Evolutionary conservation across 176 grass and related monocot genomes (phyloP).

Genomic region (Cenchrus purpureus): DNA sequence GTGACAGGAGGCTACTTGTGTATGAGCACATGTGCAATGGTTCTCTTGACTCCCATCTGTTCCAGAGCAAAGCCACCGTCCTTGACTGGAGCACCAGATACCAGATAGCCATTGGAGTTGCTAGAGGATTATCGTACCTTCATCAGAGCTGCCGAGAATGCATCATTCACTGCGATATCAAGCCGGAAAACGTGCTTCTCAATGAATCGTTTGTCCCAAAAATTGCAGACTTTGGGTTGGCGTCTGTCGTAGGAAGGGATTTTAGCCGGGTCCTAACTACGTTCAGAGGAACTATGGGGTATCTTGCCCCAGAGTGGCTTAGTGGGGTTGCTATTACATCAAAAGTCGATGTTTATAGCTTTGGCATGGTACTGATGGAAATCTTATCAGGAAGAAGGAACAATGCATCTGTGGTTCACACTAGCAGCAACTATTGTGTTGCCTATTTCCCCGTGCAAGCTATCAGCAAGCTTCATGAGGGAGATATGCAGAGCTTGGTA

Average conservation of each 20-base stretch:
- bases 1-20: constrained; percentile 13
- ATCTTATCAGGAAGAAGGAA: background rate
- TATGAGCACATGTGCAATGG: constrained; percentile 6
- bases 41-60: constrained; percentile 3
- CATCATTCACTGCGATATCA: constrained; percentile 13
- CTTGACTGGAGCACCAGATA: background rate
- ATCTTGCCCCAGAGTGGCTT: constrained; percentile 14
- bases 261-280: constrained; percentile 4
- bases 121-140: constrained; percentile 1
- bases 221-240: constrained; percentile 13
- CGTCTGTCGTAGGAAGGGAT: background rate
- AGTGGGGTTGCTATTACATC: background rate
- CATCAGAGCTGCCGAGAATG: background rate
- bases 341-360: constrained; percentile 6
- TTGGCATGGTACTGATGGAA: background rate
- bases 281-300: constrained; percentile 4
- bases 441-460: background rate
- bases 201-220: background rate
- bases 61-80: background rate
- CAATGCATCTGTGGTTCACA: background rate
- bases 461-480: background rate
- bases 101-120: background rate
- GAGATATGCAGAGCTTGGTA: background rate
- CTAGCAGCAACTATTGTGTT: background rate
- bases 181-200: background rate